phyloP scores from a whole-genome alignment of 805 yeast genomes.

The Ascoidea asiatica region DNA sequence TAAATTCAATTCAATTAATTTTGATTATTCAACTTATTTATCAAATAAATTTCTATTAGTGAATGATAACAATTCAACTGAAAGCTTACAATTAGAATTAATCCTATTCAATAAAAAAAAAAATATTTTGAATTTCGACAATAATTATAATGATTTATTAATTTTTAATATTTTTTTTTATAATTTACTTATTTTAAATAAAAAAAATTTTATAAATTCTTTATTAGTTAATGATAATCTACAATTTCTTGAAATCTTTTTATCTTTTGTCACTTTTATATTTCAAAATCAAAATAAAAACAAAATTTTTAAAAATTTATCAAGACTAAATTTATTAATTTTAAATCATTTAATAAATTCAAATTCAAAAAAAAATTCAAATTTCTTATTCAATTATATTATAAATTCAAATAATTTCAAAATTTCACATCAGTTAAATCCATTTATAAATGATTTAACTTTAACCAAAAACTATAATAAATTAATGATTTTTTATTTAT shows the following conservation, averaged over 20 bases:
- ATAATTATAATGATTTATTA: constrained; percentile 6
- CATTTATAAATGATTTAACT: constrained; percentile 19
- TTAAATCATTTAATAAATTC: constrained; percentile 16
- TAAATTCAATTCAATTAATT: constrained; percentile 8
- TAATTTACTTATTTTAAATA: constrained; percentile 4
- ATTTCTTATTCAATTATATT: constrained; percentile 9
- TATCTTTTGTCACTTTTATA: constrained; percentile 24
- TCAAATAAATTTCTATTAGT: background rate
- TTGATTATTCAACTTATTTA: constrained; percentile 3
- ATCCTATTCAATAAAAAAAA: background rate
- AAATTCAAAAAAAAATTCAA: constrained; percentile 3
- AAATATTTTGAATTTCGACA: background rate
- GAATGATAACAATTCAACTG: background rate
- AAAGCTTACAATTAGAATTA: background rate
- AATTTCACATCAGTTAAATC: constrained; percentile 25
- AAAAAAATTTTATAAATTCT: background rate
- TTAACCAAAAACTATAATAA: constrained; percentile 17
- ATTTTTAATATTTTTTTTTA: constrained; percentile 6
- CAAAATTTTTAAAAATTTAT: constrained; percentile 13
- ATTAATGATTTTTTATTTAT: constrained; percentile 20
- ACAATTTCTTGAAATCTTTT: constrained; percentile 22
- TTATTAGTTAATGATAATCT: constrained; percentile 2
- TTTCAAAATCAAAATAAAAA: constrained; percentile 25
- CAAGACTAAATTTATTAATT: constrained; percentile 18
- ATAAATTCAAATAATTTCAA: constrained; percentile 28